These are phyloP conservation scores for Neurospora sp. DNA, from an alignment of 2,329 filamentous ascomycete species.

Conservation along the genomic window DNA sequence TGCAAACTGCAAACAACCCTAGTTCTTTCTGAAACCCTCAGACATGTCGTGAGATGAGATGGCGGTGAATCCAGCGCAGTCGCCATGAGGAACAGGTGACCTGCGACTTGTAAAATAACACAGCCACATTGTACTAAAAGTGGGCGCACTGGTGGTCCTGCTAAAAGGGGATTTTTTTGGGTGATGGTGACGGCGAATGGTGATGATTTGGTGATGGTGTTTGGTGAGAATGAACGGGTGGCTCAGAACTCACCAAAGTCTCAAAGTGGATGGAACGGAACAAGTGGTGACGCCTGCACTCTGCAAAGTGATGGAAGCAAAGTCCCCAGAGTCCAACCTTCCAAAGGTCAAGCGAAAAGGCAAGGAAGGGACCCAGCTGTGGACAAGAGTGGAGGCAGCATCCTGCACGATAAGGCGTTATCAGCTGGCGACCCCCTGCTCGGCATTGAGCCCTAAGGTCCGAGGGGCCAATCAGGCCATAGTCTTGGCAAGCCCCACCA, in stretches of 20 bases:
- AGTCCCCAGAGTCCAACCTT: not conserved
- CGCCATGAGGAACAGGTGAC: not conserved
- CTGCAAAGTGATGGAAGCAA: not conserved
- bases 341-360: not conserved
- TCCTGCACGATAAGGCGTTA: not conserved
- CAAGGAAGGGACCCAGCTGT: not conserved
- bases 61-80: not conserved
- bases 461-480: constrained; percentile 13
- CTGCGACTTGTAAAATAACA: not conserved
- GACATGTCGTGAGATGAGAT: not conserved
- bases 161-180: not conserved
- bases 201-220: not conserved
- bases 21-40: not conserved
- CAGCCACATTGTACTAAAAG: not conserved
- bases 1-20: not conserved
- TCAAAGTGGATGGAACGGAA: not conserved
- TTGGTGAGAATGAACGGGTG: not conserved
- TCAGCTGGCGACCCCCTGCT: constrained; percentile 8
- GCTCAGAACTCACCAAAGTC: not conserved
- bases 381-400: not conserved
- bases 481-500: constrained; percentile 14
- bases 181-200: not conserved
- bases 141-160: not conserved
- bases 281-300: not conserved
- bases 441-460: constrained; percentile 18